Evolutionary conservation across 495 filamentous ascomycete genomes (phyloP), one percentile per base, ranked within the genome.

Genomic region (Trichocladium uniseriatum): DNA sequence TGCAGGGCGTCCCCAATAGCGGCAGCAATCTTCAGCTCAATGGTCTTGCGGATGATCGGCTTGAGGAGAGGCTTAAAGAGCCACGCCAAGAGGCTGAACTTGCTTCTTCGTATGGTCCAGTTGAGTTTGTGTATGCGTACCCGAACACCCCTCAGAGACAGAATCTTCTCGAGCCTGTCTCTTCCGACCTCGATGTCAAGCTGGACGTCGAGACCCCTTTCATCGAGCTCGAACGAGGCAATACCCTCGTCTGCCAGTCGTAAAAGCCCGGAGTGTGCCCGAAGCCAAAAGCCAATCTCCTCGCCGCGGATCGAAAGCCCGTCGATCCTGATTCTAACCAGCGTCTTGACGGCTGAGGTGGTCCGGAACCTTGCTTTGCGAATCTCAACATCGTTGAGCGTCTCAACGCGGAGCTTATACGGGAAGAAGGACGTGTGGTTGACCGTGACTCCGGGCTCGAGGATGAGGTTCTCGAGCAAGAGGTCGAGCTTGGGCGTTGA

Each of bases 371-470:
- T 81, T 18, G 81, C 81, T 63, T 94, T 94, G 49, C 81, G 74
- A 43, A 97, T 79, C 52, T 92, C 85, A 35, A 97, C 70, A 57
- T 94, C 84, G 56, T 90, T 94, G 63, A 82, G 84, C 0, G 87
- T 89, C 54, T 89, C 80, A 32, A 95, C 68, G 34, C 83, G 80
- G 45, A 95, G 74, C 34, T 81, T 79, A 65, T 87, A 90, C 0
- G 91, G 91, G 13, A 95, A 78, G 76, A 97, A 95, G 0, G 89
- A 95, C 2, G 84, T 83, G 52, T 80, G 76, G 61, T 95, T 92
- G 54, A 95, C 75, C 2, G 88, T 92, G 28, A 70, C 73, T 18
- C 91, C 91, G 0, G 91, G 91, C 54, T 97, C 89, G 31, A 97
- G 71, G 43, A 97, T 83, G 34, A 97, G 71, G 48, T 92, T 95